Evolutionary conservation across 139 green algal genomes (phyloP), one percentile per base, ranked within the genome.

Genomic region (Prasinococcaceae sp.): DNA sequence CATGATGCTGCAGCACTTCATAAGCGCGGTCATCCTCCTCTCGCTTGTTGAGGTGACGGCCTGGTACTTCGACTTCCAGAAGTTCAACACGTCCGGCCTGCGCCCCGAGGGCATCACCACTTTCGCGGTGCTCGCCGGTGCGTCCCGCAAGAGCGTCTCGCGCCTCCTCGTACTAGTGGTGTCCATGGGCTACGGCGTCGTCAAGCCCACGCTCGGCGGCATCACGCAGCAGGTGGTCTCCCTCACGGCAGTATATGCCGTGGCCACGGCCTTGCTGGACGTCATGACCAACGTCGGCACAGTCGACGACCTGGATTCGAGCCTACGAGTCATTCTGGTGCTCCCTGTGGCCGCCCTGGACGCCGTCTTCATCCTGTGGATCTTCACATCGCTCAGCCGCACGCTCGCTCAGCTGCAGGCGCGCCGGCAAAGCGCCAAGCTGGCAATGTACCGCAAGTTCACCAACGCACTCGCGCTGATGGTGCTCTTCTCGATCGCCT

Each of bases 21-120:
- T 84, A 53, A 75, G 65, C 6, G 69, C 30, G 2, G 71, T 83
- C 17, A 58, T 84, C 24, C 37, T 42, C 12, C 54, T 83, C 30
- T 53, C 63, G 48, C 76, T 81, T 72, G 47, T 72, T 24, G 77
- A 84, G 50, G 76, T 74, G 62, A 53, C 46, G 26, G 65, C 70
- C 23, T 84, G 77, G 77, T 81, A 83, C 55, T 77, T 80, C 51
- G 77, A 84, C 61, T 84, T 69, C 46, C 62, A 66, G 41, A 79
- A 81, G 49, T 84, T 84, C 74, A 84, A 84, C 54, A 28, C 48
- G 1, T 68, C 65, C 9, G 75, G 75, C n/a, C 61, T 57, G 23
- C 65, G 77, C 12, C 77, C 77, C 3, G 47, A 61, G 20, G 28
- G 60, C 27, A 68, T 50, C 23, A 84, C 77, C 2, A 42, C 83